phyloP scores from a whole-genome alignment of 257 asterid species.

The Lantana camara region DNA sequence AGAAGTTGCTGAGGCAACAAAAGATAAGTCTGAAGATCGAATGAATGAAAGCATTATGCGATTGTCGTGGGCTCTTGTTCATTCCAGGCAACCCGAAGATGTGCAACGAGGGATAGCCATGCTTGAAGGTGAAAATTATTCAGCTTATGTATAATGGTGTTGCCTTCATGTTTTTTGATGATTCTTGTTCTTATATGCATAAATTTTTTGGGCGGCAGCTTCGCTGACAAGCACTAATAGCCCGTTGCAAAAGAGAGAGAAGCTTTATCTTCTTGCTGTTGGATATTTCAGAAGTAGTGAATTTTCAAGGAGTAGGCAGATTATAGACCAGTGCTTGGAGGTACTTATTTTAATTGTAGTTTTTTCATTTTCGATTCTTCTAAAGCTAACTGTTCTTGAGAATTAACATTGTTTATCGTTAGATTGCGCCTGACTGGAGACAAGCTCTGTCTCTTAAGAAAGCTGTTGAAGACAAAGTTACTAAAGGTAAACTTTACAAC shows the following conservation, averaged over 20 bases:
- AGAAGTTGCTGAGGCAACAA: constrained; percentile 62
- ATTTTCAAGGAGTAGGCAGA: constrained; percentile 63
- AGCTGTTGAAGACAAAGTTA: constrained; percentile 60
- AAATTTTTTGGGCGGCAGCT: constrained; percentile 36
- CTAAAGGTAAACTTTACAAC: constrained; percentile 47
- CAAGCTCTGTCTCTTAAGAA: constrained; percentile 69
- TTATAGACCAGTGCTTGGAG: constrained; percentile 65
- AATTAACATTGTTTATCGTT: neutral
- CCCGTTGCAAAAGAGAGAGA: constrained; percentile 68
- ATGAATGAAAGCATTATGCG: constrained; percentile 67
- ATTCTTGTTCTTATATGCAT: constrained; percentile 5
- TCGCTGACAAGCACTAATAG: constrained; percentile 50
- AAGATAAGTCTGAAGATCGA: constrained; percentile 45
- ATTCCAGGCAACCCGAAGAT: constrained; percentile 65
- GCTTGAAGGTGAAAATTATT: constrained; percentile 62
- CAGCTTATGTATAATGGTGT: neutral
- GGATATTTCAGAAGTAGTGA: constrained; percentile 68
- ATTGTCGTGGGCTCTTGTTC: constrained; percentile 86
- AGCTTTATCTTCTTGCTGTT: constrained; percentile 63
- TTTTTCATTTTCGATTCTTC: neutral
- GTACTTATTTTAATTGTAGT: constrained; percentile 33
- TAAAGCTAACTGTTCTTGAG: too few relatives aligned
- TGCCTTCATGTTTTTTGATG: neutral
- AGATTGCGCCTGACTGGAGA: constrained; percentile 86
- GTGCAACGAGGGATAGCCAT: constrained; percentile 76